Percentiles rank a stretch among this genome's conserved stretches.
Evolutionary conservation across 2,329 filamentous ascomycete species (phyloP).

Genomic region (Aspergillus phoenicis): DNA sequence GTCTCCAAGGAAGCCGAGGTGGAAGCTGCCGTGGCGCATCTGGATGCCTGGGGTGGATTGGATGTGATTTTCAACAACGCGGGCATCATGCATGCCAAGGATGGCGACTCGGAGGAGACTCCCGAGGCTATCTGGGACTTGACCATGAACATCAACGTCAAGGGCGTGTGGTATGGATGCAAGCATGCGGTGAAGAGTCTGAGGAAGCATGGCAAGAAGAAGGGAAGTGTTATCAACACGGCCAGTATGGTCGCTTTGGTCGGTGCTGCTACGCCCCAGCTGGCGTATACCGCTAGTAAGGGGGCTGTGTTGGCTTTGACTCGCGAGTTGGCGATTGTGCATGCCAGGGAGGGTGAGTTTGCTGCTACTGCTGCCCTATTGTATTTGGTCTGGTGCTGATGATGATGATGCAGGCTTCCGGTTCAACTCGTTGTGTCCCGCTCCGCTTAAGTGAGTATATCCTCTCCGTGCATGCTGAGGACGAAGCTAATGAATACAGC

Average conservation of each 20-base stretch:
- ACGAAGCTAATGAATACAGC: slow-evolving; percentile 39
- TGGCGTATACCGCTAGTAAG: slow-evolving; percentile 93
- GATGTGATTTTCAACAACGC: slow-evolving; percentile 98
- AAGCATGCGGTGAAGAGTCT: slow-evolving; percentile 87
- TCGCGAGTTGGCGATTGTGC: slow-evolving; percentile 85
- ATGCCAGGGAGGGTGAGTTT: slow-evolving; percentile 68
- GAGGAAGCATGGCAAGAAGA: slow-evolving; percentile 75
- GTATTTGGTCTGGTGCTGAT: not conserved
- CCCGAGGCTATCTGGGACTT: slow-evolving; percentile 92
- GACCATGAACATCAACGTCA: slow-evolving; percentile 93
- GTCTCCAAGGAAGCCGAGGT: slow-evolving; percentile 85
- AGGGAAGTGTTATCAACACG: slow-evolving; percentile 86
- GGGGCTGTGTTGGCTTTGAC: slow-evolving; percentile 89
- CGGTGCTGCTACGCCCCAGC: slow-evolving; percentile 82
- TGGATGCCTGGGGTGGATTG: slow-evolving; percentile 83
- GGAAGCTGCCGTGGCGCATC: slow-evolving; percentile 69
- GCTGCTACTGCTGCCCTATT: no score
- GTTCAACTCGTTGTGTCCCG: slow-evolving; percentile 89
- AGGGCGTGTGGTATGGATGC: slow-evolving; percentile 95
- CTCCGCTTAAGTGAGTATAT: slow-evolving; percentile 70
- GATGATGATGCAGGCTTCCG: slow-evolving; percentile 58
- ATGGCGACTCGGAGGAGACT: slow-evolving; percentile 78
- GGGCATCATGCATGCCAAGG: slow-evolving; percentile 89
- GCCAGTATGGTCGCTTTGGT: slow-evolving; percentile 86
- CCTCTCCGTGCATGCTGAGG: no score